These are phyloP conservation scores for Kockovaella imperatae DNA, from an alignment of 768 basidiomycete species.

Conservation along the genomic window DNA sequence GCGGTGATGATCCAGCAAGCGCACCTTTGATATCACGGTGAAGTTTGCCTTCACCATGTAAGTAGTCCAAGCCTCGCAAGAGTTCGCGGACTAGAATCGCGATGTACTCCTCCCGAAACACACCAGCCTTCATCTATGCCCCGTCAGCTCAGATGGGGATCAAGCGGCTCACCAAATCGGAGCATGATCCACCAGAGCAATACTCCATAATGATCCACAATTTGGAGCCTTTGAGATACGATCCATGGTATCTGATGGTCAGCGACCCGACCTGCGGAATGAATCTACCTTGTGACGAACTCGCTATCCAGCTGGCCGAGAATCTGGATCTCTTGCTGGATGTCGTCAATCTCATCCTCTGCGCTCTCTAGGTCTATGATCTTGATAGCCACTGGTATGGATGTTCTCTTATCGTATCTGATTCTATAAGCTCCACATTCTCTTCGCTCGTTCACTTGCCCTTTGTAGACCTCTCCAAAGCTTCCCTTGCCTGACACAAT, in stretches of 20 bases:
- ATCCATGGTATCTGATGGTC: conserved; percentile 77
- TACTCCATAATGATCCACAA: conserved; percentile 99
- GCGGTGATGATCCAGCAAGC: background rate
- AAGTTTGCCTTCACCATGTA: conserved; percentile 91
- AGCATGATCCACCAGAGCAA: conserved; percentile 96
- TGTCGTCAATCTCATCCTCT: conserved; percentile 99
- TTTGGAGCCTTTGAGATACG: conserved; percentile 87
- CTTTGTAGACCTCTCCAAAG: conserved; percentile 99
- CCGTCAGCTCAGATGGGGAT: background rate
- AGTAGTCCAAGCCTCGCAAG: conserved; percentile 83
- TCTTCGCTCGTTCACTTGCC: conserved; percentile 49
- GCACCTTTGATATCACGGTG: conserved; percentile 98
- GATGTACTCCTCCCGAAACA: conserved; percentile 96
- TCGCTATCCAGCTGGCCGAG: conserved; percentile 92
- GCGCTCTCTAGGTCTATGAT: conserved; percentile 98
- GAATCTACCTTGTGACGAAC: conserved; percentile 90
- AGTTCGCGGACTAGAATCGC: conserved; percentile 93
- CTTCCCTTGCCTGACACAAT: conserved; percentile 98
- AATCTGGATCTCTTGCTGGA: conserved; percentile 95
- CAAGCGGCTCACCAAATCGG: conserved; percentile 82
- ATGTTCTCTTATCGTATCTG: conserved; percentile 90
- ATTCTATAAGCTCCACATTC: no score
- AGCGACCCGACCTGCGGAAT: no score
- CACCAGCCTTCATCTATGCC: conserved; percentile 89
- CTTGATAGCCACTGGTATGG: conserved; percentile 97